Evolutionary conservation across 495 filamentous ascomycete species (phyloP).

Genomic region (Penicillium robsamsonii): DNA sequence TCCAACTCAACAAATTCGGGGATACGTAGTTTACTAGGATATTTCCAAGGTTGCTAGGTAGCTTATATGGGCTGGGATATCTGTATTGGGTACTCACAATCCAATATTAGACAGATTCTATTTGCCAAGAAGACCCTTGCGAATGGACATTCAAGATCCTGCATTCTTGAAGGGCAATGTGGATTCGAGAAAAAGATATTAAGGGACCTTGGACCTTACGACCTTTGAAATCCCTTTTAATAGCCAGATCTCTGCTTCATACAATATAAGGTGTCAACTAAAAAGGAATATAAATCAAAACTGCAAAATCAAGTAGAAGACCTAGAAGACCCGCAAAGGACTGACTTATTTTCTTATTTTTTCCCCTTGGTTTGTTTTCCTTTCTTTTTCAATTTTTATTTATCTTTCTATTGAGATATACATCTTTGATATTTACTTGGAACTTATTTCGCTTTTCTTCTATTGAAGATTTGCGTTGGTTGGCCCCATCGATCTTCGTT

Average conservation of each 20-base stretch:
- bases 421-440: conserved; percentile 9
- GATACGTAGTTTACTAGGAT: not conserved
- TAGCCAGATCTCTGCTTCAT: not conserved
- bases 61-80: not conserved
- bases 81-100: not conserved
- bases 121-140: conserved; percentile 16
- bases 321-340: conserved; percentile 3
- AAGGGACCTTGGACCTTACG: not conserved
- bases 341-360: conserved; percentile 6
- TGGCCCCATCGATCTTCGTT: conserved; percentile 32
- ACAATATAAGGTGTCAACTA: not conserved
- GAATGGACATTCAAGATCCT: conserved; percentile 9
- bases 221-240: not conserved
- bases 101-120: conserved; percentile 1
- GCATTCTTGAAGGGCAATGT: not conserved
- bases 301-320: not conserved
- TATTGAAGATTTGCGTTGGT: conserved; percentile 6
- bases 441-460: conserved; percentile 16
- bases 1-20: not conserved
- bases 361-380: conserved; percentile 10
- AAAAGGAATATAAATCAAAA: not conserved
- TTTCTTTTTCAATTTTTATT: conserved; percentile 14
- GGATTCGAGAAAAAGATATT: not conserved
- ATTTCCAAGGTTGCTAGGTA: not conserved
- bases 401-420: not conserved